Evolutionary conservation across 306 rosid species (phyloP).

Genomic region (Crotalaria pallida): DNA sequence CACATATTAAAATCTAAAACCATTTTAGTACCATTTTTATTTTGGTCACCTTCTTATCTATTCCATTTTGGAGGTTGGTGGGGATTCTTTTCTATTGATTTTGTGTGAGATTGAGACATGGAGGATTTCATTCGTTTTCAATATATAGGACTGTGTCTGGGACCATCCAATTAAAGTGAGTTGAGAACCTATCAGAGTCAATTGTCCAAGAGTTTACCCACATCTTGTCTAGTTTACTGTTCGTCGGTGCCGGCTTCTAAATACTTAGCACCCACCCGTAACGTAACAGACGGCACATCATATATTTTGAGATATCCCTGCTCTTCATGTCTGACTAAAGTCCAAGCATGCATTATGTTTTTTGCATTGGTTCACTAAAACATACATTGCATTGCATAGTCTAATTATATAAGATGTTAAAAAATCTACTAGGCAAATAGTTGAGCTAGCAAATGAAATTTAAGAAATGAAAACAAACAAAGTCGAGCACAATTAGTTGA

Average conservation of each 20-base stretch:
- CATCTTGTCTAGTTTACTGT: constrained; percentile 27
- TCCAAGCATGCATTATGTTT: not conserved
- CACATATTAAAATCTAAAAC: not conserved
- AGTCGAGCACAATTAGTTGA: no score
- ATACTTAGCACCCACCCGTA: constrained; percentile 20
- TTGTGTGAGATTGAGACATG: constrained; percentile 4
- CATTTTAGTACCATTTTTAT: not conserved
- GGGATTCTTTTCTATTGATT: constrained; percentile 1
- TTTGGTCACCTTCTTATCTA: not conserved
- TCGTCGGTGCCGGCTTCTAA: constrained; percentile 62
- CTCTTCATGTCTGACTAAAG: not conserved
- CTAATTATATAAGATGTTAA: not conserved
- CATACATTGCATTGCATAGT: not conserved
- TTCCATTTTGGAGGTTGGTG: constrained; percentile 31
- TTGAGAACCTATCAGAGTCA: constrained; percentile 14
- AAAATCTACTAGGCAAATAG: not conserved
- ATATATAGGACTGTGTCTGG: not conserved
- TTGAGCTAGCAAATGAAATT: not conserved
- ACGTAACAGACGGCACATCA: constrained; percentile 19
- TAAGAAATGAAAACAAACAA: no score
- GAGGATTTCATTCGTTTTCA: not conserved
- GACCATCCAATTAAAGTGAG: constrained; percentile 20
- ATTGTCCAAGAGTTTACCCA: constrained; percentile 32
- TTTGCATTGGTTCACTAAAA: not conserved
- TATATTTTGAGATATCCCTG: not conserved